A percentile compares a stretch with the other conserved stretches of the same genome.
Conservation (phyloP, 2,329 filamentous ascomycete genomes). For the Elsinoe australis region DNA sequence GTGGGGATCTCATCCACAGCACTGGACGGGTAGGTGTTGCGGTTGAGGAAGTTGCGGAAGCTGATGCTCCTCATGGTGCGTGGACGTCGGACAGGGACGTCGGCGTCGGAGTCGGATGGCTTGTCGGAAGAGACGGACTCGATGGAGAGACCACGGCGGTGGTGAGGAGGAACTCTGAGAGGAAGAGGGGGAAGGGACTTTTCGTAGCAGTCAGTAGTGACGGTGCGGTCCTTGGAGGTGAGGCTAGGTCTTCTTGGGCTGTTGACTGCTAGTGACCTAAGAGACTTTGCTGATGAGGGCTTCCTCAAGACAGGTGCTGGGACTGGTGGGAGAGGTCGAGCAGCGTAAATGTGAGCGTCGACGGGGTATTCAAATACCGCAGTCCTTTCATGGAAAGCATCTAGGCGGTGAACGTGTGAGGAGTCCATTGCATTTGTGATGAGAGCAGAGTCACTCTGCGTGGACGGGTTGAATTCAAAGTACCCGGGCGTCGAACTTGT, state of each 20-base stretch:
- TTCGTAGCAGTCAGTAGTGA: conserved; percentile 14
- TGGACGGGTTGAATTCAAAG: conserved; percentile 18
- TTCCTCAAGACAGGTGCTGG: conserved; percentile 18
- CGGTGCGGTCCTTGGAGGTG: background rate
- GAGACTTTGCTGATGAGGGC: conserved; percentile 19
- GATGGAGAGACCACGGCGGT: conserved; percentile 18
- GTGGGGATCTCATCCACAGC: conserved; percentile 8
- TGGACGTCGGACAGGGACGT: conserved; percentile 17
- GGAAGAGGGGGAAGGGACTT: conserved; percentile 20
- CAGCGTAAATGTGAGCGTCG: conserved; percentile 20
- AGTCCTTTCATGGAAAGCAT: conserved; percentile 20
- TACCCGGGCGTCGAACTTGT: conserved; percentile 15
- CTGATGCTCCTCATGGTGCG: conserved; percentile 20
- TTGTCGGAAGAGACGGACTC: conserved; percentile 17
- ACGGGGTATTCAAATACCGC: conserved; percentile 20
- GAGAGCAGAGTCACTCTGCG: conserved; percentile 13
- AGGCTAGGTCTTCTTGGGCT: conserved; percentile 14
- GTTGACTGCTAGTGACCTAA: conserved; percentile 16
- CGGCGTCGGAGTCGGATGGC: conserved; percentile 11
- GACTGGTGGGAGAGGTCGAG: conserved; percentile 20
- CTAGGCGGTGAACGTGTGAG: conserved; percentile 18
- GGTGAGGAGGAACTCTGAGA: conserved; percentile 17
- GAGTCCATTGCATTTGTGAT: conserved; percentile 16
- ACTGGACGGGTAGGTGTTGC: conserved; percentile 16
- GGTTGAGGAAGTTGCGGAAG: conserved; percentile 21